These are phyloP conservation scores for Cylindrotheca closterium DNA, from an alignment of 108 stramenopile genomes.

Conservation along the genomic window DNA sequence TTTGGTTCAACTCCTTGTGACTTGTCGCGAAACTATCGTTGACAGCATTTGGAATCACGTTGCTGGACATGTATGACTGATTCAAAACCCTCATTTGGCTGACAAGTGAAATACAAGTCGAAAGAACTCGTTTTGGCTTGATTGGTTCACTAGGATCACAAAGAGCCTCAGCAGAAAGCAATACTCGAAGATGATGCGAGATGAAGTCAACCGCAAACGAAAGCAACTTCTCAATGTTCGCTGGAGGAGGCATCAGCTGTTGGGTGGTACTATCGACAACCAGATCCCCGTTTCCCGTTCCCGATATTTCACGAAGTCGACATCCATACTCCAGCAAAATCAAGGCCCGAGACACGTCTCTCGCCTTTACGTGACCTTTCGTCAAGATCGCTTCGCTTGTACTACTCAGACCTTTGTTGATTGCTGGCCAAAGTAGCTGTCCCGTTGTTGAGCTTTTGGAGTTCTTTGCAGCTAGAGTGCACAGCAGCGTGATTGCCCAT, in stretches of 20 bases:
- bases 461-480: constrained; percentile 26
- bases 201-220: constrained; percentile 58
- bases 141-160: constrained; percentile 25
- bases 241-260: constrained; percentile 72
- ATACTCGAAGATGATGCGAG: constrained; percentile 39
- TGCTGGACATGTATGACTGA: constrained; percentile 64
- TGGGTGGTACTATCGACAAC: constrained; percentile 51
- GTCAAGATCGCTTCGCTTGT: constrained; percentile 23
- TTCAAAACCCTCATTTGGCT: constrained; percentile 47
- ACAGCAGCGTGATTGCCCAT: constrained; percentile 39
- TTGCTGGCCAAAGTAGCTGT: constrained; percentile 76
- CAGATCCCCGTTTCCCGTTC: constrained; percentile 83
- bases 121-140: constrained; percentile 28
- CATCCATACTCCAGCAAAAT: constrained; percentile 78
- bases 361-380: constrained; percentile 25
- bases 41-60: constrained; percentile 37
- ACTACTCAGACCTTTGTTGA: constrained; percentile 65
- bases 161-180: constrained; percentile 15
- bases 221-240: constrained; percentile 68
- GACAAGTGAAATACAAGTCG: constrained; percentile 49
- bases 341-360: constrained; percentile 47
- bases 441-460: constrained; percentile 26
- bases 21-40: constrained; percentile 38
- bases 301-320: constrained; percentile 50
- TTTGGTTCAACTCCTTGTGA: constrained; percentile 5